Base-by-base conservation (phyloP, 345 rosid genomes). In the Aquilaria sinensis region DNA sequence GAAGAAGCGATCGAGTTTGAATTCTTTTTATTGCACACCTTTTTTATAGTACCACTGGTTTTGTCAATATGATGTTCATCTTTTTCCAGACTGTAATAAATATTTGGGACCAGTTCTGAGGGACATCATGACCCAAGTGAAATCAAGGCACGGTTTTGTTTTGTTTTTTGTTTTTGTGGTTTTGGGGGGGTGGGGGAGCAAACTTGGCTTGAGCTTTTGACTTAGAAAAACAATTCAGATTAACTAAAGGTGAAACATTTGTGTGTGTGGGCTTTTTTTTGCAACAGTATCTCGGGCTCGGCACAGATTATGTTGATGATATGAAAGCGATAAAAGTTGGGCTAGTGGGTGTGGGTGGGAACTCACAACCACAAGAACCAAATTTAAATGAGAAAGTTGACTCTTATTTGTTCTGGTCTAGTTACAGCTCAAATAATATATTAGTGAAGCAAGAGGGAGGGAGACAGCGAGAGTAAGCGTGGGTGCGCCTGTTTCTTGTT, bases 261-360 rank as follows among this genome's bases (percentile, higher is more conserved):
- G 12, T 49, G 13, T 45, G n/a, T 47, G 13, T 66, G 29, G 1
- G 47, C 9, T 57, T 51, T 43, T 0, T 16, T 46, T 4, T 15
- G 6, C 14, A 51, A 3, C 15, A 51, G 7, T 16, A 1, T 61
- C 43, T 4, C 0, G 32, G 68, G 48, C 43, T 4, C 0, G 32
- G 68, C 54, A 52, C 41, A 55, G 57, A 64, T 56, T 60, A 16
- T 50, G 60, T 48, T 31, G 60, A 15, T 60, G 68, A 56, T 23
- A 57, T 57, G 63, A 78, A 57, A 66, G 61, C 58, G 74, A 51
- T 51, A 64, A 59, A 59, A 61, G 72, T 65, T 73, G 51, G 78
- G 76, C 73, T 54, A 62, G 80, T 73, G 23, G 23, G 23, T 23
- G 80, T 73, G 23, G 23, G 23, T 23, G 75, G 73, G 77, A 62